phyloP scores from a whole-genome alignment of 108 stramenopile species.

The Nitzschia inconspicua region DNA sequence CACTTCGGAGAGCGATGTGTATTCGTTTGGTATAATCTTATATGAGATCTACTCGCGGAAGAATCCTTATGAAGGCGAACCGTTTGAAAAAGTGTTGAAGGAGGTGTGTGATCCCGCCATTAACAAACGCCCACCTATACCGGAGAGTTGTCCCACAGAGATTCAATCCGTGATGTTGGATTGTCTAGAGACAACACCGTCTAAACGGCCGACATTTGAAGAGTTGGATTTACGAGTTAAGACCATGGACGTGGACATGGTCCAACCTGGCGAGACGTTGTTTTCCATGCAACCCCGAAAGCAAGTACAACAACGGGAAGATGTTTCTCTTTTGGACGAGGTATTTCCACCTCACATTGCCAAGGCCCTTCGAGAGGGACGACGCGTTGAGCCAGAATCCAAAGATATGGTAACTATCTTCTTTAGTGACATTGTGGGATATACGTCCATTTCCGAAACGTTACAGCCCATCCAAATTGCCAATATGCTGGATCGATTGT shows the following conservation, averaged over 20 bases:
- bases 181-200: conserved; percentile 5
- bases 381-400: conserved; percentile 46
- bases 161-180: conserved; percentile 19
- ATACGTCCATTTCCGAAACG: conserved; percentile 37
- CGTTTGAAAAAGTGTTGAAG: conserved; percentile 8
- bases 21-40: conserved; percentile 48
- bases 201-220: conserved; percentile 13
- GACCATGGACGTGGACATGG: conserved; percentile 3
- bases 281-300: too few species aligned
- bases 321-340: conserved; percentile 9
- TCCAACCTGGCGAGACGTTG: too few species aligned
- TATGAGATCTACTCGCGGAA: conserved; percentile 48
- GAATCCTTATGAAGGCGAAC: conserved; percentile 45
- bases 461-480: conserved; percentile 34
- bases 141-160: background rate
- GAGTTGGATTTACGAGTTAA: conserved; percentile 7
- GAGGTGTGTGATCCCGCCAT: background rate
- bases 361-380: conserved; percentile 39
- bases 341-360: conserved; percentile 22
- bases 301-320: background rate
- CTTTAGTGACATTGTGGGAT: conserved; percentile 49
- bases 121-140: conserved; percentile 26
- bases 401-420: conserved; percentile 35
- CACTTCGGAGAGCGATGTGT: conserved; percentile 43
- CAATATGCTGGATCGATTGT: conserved; percentile 48